Base-by-base conservation (phyloP, 257 asterid species). In the Nicotiana benthamiana region DNA sequence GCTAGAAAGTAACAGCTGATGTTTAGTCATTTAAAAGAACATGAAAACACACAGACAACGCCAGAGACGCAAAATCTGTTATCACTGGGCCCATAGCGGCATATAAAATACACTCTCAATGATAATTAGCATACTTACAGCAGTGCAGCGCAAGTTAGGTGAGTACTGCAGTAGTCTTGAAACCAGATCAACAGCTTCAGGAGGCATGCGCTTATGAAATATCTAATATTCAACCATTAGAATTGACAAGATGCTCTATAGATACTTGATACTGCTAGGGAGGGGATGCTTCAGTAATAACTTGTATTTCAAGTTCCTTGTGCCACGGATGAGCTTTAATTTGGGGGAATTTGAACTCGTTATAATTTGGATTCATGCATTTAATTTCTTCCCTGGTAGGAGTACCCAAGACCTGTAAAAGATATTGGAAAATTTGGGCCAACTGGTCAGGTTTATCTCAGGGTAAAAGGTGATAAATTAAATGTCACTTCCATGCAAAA, bases 241-340 rank as follows among this genome's bases (percentile, higher is more conserved):
- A 64, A 48, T 46, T 70, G 59, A 43, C 77, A 40, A 12, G 59
- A 20, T 43, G 57, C 59, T 30, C 43, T 68, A 3, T 74, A 36
- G 51, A 48, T 24, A 27, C 61, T 48, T 13, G 78, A 57, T 22
- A 46, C 61, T 48, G 27, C 78, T 46, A 74, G 27, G 9, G 36
- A 43, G 3, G 34, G 52, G 61, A 16, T 62, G 27, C 48, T 28
- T 11, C 46, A 40, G 30, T 10, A n/a, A 74, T 7, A 43, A 22
- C 20, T 20, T 5, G 78, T 15, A 28, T 28, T 20, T n/a, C 40
- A 57, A 52, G 32, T 80, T 88, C 93, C 93, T 90, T 90, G 85
- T 90, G 91, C 93, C 93, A 90, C 15, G 93, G 93, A 85, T 89
- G 93, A 59, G 93, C 91, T 85, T 89, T 89, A 80, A 89, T 88